A percentile compares a stretch with the other conserved stretches of the same genome.
These are phyloP conservation scores for Lagerstroemia speciosa DNA, from an alignment of 345 rosid genomes.

Conservation along the genomic window DNA sequence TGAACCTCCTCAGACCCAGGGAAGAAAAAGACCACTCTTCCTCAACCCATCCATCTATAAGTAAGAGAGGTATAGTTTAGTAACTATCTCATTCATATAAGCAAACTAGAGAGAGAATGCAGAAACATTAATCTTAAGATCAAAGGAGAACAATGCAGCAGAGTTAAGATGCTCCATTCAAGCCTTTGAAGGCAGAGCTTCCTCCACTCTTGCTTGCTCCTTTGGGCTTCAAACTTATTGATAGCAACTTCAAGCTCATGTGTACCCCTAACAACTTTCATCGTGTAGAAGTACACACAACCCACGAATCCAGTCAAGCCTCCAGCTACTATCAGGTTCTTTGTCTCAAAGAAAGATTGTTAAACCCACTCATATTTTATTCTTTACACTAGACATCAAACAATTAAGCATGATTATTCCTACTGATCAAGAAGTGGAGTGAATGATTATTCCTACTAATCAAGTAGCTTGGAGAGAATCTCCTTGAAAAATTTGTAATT, in stretches of 20 bases:
- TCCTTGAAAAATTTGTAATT: too few species aligned
- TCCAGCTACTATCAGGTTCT: constrained; percentile 73
- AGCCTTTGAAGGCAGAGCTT: too few species aligned
- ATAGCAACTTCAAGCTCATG: constrained; percentile 89
- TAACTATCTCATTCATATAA: background rate
- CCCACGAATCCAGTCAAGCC: constrained; percentile 65
- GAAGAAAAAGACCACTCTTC: background rate
- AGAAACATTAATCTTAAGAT: background rate
- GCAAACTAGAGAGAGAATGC: background rate
- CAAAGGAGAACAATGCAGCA: background rate
- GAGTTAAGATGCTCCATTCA: background rate
- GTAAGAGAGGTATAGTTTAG: background rate
- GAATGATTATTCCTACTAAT: too few species aligned
- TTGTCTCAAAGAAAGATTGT: constrained; percentile 55
- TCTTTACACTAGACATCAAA: background rate
- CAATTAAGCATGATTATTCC: background rate
- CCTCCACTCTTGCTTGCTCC: constrained; percentile 24
- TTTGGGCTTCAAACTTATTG: constrained; percentile 67
- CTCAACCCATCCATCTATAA: background rate
- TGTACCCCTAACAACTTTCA: constrained; percentile 87
- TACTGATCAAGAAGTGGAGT: too few species aligned
- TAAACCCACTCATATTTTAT: constrained; percentile 55
- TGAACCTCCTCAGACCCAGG: background rate
- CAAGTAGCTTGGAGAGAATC: too few species aligned
- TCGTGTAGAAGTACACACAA: constrained; percentile 89